Evolutionary conservation across 345 rosid species (phyloP).

Genomic region (Alliaria petiolata): DNA sequence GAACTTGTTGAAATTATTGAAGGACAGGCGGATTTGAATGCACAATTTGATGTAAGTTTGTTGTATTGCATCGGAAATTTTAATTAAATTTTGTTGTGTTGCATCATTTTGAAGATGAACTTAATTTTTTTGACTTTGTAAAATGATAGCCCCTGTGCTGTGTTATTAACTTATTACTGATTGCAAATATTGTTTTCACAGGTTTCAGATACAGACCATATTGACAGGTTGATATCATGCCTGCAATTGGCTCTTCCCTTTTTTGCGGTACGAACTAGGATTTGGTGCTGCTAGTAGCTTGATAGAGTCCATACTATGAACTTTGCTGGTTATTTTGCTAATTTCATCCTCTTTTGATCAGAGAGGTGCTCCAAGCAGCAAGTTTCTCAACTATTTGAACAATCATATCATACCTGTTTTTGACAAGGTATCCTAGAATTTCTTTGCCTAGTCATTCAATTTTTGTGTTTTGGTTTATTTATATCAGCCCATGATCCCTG

Average conservation of each 20-base stretch:
- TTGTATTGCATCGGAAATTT: constrained; percentile 32
- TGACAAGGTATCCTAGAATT: constrained; percentile 60
- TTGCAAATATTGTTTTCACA: constrained; percentile 33
- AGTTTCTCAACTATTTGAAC: constrained; percentile 84
- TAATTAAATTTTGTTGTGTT: constrained; percentile 38
- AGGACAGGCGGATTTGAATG: constrained; percentile 96
- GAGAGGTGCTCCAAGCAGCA: constrained; percentile 96
- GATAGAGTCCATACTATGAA: not conserved
- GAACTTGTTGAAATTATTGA: constrained; percentile 88
- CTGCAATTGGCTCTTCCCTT: constrained; percentile 90
- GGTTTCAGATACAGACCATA: constrained; percentile 93
- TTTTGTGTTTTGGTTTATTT: not conserved
- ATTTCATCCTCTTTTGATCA: constrained; percentile 25
- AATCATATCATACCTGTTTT: constrained; percentile 84
- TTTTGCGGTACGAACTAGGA: constrained; percentile 59
- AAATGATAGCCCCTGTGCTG: not conserved
- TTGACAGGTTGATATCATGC: constrained; percentile 93
- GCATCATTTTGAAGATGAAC: not conserved
- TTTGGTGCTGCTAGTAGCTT: not conserved
- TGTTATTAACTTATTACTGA: not conserved
- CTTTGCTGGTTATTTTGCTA: constrained; percentile 5
- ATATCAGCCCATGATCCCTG: not conserved
- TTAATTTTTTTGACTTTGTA: not conserved
- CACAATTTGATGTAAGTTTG: constrained; percentile 74
- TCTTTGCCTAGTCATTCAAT: not conserved